Conservation (phyloP, 768 basidiomycete species). For the Amanita polypyramis region DNA sequence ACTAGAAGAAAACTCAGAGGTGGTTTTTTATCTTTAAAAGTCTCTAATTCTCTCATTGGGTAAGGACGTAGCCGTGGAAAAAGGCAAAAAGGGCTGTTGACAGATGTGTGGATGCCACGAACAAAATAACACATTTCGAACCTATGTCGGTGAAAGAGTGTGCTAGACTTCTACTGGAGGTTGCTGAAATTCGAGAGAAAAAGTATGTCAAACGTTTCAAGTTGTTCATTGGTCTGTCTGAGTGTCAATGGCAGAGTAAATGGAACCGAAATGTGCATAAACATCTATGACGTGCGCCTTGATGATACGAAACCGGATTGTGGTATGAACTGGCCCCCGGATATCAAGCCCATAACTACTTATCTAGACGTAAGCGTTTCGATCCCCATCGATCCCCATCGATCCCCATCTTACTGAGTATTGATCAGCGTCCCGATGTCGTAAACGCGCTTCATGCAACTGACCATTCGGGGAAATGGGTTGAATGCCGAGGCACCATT, state of each 20-base stretch:
- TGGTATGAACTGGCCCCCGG: conserved; percentile 97
- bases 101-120: conserved; percentile 41
- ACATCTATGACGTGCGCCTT: conserved; percentile 91
- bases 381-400: neutral
- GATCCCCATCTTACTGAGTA: conserved; percentile 5
- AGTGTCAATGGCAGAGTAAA: conserved; percentile 38
- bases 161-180: conserved; percentile 39
- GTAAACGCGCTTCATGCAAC: conserved; percentile 74
- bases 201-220: conserved; percentile 18
- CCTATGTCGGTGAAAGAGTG: conserved; percentile 50
- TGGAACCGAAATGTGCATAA: conserved; percentile 70
- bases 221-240: neutral
- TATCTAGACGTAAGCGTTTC: conserved; percentile 69
- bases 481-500: conserved; percentile 71
- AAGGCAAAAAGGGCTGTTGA: conserved; percentile 46
- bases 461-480: conserved; percentile 71
- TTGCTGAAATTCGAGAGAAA: conserved; percentile 31
- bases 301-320: conserved; percentile 80
- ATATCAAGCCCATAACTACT: conserved; percentile 59
- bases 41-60: conserved; percentile 1
- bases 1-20: conserved; percentile 61
- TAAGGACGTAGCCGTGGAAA: conserved; percentile 44
- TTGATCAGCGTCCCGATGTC: conserved; percentile 68
- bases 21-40: conserved; percentile 20
- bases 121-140: conserved; percentile 34